These are phyloP conservation scores for Erodium maritimum DNA, from an alignment of 345 rosid species.

Conservation along the genomic window DNA sequence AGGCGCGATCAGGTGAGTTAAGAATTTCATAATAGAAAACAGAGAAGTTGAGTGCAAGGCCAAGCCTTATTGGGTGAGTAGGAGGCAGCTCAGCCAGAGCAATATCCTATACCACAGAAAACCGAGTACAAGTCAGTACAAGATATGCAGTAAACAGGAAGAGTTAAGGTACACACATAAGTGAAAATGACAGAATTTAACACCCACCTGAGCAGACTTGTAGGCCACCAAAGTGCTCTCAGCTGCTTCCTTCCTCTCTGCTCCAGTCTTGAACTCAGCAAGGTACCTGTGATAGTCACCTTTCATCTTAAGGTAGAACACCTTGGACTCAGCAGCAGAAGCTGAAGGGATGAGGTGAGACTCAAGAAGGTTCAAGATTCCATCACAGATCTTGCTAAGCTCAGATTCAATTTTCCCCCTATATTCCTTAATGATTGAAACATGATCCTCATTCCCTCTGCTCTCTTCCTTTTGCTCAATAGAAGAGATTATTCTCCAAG, in stretches of 20 bases:
- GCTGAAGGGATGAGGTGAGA: slow-evolving; percentile 81
- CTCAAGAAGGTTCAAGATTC: slow-evolving; percentile 76
- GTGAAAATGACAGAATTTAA: not conserved
- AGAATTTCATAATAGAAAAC: slow-evolving; percentile 97
- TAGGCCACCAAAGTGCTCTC: slow-evolving; percentile 92
- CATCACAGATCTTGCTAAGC: slow-evolving; percentile 83
- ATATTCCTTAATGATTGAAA: slow-evolving; percentile 64
- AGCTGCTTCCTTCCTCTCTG: slow-evolving; percentile 96
- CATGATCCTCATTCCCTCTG: slow-evolving; percentile 83
- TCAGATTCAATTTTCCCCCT: slow-evolving; percentile 80
- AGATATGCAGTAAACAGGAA: not conserved
- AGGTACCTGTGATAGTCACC: slow-evolving; percentile 93
- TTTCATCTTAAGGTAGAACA: slow-evolving; percentile 94
- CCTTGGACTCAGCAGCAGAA: slow-evolving; percentile 82
- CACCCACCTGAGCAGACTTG: slow-evolving; percentile 84
- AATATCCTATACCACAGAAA: slow-evolving; percentile 52
- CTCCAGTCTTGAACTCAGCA: slow-evolving; percentile 87
- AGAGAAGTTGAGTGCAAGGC: slow-evolving; percentile 97
- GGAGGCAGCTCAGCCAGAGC: slow-evolving; percentile 83
- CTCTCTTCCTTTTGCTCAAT: slow-evolving; percentile 98
- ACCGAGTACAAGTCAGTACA: not conserved
- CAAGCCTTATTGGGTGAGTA: slow-evolving; percentile 93
- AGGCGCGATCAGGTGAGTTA: slow-evolving; percentile 94
- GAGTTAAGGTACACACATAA: not conserved
- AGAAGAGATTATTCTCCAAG: slow-evolving; percentile 98